phyloP scores from a whole-genome alignment of 306 rosid species.

The Vigna angularis region DNA sequence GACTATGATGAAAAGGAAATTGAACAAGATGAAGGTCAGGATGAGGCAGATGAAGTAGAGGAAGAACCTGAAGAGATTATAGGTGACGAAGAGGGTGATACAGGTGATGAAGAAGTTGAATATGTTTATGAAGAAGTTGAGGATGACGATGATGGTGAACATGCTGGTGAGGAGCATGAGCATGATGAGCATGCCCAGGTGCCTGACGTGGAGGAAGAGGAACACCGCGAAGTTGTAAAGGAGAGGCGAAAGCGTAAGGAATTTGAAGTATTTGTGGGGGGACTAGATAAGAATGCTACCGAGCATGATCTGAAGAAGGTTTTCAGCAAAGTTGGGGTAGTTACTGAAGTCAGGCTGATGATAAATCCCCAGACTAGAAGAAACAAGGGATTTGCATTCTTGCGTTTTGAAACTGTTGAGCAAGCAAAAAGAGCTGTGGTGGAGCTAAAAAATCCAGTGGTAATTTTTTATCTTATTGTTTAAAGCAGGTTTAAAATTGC shows the following conservation, averaged over 20 bases:
- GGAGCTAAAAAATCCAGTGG: constrained; percentile 89
- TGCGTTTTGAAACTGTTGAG: constrained; percentile 83
- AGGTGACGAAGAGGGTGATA: constrained; percentile 77
- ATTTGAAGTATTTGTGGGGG: constrained; percentile 96
- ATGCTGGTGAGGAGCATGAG: constrained; percentile 58
- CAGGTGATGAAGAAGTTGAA: constrained; percentile 80
- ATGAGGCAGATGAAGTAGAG: constrained; percentile 70
- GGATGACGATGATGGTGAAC: constrained; percentile 66
- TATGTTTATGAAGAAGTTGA: constrained; percentile 80
- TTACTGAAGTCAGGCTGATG: constrained; percentile 85
- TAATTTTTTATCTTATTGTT: constrained; percentile 56
- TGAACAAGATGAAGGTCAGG: constrained; percentile 78
- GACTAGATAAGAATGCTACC: constrained; percentile 86
- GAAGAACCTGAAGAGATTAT: constrained; percentile 68
- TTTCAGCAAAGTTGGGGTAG: constrained; percentile 77
- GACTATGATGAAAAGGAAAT: constrained; percentile 88
- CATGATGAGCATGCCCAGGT: constrained; percentile 57
- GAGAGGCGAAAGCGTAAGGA: constrained; percentile 87
- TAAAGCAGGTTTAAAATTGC: constrained; percentile 44
- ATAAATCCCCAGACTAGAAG: constrained; percentile 88
- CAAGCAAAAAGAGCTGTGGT: constrained; percentile 87
- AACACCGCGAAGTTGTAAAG: constrained; percentile 72
- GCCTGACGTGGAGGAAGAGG: constrained; percentile 69
- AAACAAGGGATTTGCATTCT: constrained; percentile 96
- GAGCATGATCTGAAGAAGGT: constrained; percentile 84